Evolutionary conservation across 768 basidiomycete species (phyloP).

Genomic region (Hydnum rufescens): DNA sequence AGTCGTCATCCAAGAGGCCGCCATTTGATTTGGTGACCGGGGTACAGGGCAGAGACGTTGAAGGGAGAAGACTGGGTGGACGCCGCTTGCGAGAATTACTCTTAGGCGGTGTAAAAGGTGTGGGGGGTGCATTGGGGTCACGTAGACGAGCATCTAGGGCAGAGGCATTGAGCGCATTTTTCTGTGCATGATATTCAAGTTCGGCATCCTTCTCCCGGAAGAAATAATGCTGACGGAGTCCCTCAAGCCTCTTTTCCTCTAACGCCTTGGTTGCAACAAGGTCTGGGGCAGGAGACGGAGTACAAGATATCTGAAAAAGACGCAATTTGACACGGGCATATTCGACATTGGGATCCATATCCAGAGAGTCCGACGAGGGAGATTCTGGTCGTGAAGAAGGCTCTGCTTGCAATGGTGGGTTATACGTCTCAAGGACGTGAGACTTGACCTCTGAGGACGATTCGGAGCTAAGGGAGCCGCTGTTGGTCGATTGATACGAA

Average conservation of each 20-base stretch:
- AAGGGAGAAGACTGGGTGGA: neutral
- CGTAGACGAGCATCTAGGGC: conserved; percentile 14
- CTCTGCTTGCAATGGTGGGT: conserved; percentile 3
- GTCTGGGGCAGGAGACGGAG: conserved; percentile 4
- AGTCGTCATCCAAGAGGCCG: conserved; percentile 25
- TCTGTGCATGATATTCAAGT: conserved; percentile 32
- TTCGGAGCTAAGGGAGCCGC: neutral
- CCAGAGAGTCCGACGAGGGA: neutral
- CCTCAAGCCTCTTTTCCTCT: conserved; percentile 20
- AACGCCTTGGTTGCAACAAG: neutral
- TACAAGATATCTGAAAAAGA: conserved; percentile 26
- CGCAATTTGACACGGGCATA: conserved; percentile 46
- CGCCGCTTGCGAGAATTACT: neutral
- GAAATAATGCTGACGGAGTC: conserved; percentile 38
- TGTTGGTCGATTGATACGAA: too few relatives aligned
- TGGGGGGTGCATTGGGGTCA: conserved; percentile 8
- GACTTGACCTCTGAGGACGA: neutral
- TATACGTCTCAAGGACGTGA: neutral
- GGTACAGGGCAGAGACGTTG: neutral
- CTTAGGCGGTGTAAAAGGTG: neutral
- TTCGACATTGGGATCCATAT: conserved; percentile 35
- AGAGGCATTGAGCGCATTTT: conserved; percentile 27
- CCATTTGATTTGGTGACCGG: conserved; percentile 30
- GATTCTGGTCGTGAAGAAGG: neutral
- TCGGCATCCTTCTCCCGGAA: conserved; percentile 53